Percentiles rank a stretch among this genome's conserved stretches.
These are phyloP conservation scores for Peronospora tabacina DNA, from an alignment of 352 stramenopile genomes.

Conservation along the genomic window DNA sequence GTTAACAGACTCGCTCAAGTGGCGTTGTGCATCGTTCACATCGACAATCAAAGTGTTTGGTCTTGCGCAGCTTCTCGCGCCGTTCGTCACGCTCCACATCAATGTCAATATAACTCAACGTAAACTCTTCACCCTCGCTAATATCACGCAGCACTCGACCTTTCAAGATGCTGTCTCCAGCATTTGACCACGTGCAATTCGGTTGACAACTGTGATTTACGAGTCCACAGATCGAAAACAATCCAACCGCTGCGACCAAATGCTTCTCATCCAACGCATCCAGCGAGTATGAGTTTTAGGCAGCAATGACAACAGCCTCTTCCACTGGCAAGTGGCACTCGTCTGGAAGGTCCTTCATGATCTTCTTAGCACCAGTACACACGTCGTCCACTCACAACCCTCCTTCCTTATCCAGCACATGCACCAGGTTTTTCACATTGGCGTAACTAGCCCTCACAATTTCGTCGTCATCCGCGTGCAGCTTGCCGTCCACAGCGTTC, in stretches of 20 bases:
- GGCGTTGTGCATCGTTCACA: constrained; percentile 34
- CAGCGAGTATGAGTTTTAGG: constrained; percentile 41
- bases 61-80: constrained; percentile 27
- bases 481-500: constrained; percentile 15
- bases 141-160: constrained; percentile 34
- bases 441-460: constrained; percentile 23
- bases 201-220: constrained; percentile 47
- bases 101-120: constrained; percentile 45
- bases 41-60: constrained; percentile 44
- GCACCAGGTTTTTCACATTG: constrained; percentile 35
- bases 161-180: constrained; percentile 29
- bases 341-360: constrained; percentile 31
- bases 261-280: constrained; percentile 34
- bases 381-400: constrained; percentile 30
- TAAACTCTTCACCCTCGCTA: constrained; percentile 36
- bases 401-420: constrained; percentile 28
- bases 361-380: constrained; percentile 20
- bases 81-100: constrained; percentile 32
- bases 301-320: constrained; percentile 38
- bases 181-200: constrained; percentile 46
- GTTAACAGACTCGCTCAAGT: constrained; percentile 34
- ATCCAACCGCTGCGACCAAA: constrained; percentile 31
- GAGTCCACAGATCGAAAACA: constrained; percentile 39
- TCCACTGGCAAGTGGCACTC: constrained; percentile 35
- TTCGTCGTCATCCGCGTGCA: constrained; percentile 17